These are phyloP conservation scores for Ascochyta pisi DNA, from an alignment of 2,329 filamentous ascomycete genomes.

Conservation along the genomic window DNA sequence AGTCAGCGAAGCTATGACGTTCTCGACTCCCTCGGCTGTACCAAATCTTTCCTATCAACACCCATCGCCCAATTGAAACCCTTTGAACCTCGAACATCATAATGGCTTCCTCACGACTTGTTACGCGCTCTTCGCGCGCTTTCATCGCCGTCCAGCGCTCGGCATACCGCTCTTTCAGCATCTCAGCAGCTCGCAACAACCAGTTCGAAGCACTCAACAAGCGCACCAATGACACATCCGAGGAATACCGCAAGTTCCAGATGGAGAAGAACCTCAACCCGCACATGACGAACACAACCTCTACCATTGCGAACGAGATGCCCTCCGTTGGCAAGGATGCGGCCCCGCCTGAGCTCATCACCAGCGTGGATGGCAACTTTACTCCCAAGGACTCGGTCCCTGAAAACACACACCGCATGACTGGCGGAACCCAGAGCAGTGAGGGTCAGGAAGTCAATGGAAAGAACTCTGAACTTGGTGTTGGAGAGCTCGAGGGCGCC, in stretches of 20 bases:
- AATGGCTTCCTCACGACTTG: constrained; percentile 58
- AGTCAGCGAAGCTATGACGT: constrained; percentile 33
- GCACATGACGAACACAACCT: constrained; percentile 69
- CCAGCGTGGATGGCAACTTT: constrained; percentile 63
- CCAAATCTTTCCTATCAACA: constrained; percentile 18
- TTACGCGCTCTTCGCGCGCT: constrained; percentile 55
- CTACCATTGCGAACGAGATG: constrained; percentile 68
- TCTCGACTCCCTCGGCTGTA: constrained; percentile 31
- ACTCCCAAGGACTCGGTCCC: constrained; percentile 65
- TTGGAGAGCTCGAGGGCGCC: constrained; percentile 53
- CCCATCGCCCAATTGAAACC: constrained; percentile 24
- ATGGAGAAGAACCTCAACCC: constrained; percentile 65
- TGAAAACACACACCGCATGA: constrained; percentile 70
- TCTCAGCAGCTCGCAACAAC: constrained; percentile 44
- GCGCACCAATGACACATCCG: constrained; percentile 60
- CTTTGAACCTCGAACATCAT: constrained; percentile 8
- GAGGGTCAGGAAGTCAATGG: constrained; percentile 46
- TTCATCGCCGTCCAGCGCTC: constrained; percentile 45
- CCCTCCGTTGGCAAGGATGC: constrained; percentile 64
- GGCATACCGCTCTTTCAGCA: constrained; percentile 47
- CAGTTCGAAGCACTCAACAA: constrained; percentile 56
- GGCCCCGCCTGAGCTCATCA: constrained; percentile 67
- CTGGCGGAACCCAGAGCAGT: constrained; percentile 65
- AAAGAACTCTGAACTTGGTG: constrained; percentile 35
- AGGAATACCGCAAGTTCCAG: constrained; percentile 63